Percentiles rank a stretch among this genome's conserved stretches.
These are phyloP conservation scores for Aulographum hederae DNA, from an alignment of 2,329 filamentous ascomycete genomes.

Conservation along the genomic window DNA sequence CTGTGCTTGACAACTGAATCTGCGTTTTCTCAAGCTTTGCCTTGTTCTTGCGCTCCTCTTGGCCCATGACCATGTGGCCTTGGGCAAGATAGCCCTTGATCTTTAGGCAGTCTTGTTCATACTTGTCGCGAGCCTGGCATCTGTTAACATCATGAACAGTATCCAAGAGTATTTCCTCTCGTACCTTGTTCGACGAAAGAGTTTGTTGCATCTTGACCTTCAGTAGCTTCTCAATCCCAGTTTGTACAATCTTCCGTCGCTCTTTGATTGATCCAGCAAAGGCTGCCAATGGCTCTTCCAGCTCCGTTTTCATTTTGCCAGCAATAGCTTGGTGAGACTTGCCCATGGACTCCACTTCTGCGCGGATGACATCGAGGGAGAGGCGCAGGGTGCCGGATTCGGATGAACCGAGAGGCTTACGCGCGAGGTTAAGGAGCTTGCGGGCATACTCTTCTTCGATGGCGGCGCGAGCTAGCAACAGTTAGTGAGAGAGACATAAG, in stretches of 20 bases:
- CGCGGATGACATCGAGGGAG: constrained; percentile 74
- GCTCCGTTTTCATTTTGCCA: constrained; percentile 83
- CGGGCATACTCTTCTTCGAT: constrained; percentile 95
- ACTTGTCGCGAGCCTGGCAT: constrained; percentile 74
- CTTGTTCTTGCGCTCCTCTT: constrained; percentile 97
- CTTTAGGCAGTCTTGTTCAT: constrained; percentile 93
- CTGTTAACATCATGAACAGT: constrained; percentile 4
- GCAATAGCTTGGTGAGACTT: constrained; percentile 87
- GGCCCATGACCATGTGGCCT: constrained; percentile 99
- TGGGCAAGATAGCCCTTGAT: constrained; percentile 98
- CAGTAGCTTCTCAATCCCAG: constrained; percentile 79
- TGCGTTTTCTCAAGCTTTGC: constrained; percentile 98
- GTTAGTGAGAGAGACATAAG: constrained; percentile 6
- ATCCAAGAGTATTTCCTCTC: background rate
- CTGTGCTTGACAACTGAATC: constrained; percentile 79
- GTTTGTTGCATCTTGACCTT: constrained; percentile 92
- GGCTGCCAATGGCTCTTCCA: constrained; percentile 82
- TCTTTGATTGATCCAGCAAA: constrained; percentile 95
- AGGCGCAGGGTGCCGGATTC: constrained; percentile 68
- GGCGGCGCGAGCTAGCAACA: constrained; percentile 52
- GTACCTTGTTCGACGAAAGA: constrained; percentile 76
- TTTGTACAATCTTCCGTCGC: constrained; percentile 86
- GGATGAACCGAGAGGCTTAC: constrained; percentile 75
- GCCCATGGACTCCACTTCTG: constrained; percentile 80
- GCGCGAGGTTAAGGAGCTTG: constrained; percentile 69